Conservation (phyloP, 345 rosid species). For the Ricinus communis region DNA sequence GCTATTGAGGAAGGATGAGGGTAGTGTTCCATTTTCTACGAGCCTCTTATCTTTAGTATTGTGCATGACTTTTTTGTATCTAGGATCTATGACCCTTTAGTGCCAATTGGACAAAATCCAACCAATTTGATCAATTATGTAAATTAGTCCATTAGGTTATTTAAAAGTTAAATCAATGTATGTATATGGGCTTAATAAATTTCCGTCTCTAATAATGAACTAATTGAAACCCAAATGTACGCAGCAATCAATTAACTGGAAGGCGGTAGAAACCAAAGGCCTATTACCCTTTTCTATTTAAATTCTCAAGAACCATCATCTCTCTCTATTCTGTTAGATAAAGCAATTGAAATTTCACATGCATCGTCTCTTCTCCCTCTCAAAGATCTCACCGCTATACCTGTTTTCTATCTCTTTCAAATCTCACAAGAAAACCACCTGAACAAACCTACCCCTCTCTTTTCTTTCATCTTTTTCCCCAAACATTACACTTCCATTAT, state of each 20-base stretch:
- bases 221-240: not conserved
- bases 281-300: not conserved
- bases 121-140: no score
- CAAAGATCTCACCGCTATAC: conserved; percentile 11
- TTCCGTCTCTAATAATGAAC: no score
- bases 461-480: not conserved
- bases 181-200: not conserved
- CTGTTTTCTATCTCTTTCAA: conserved; percentile 10
- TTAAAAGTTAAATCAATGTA: no score
- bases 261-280: not conserved
- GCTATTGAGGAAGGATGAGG: conserved; percentile 25
- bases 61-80: not conserved
- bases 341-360: conserved; percentile 29
- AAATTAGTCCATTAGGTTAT: no score
- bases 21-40: conserved; percentile 15
- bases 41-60: conserved; percentile 8
- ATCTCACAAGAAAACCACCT: conserved; percentile 40
- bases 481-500: not conserved
- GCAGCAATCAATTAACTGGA: no score
- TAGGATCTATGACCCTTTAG: not conserved
- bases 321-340: not conserved
- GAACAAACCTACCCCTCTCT: not conserved
- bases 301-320: not conserved
- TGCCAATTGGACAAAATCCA: no score
- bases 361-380: conserved; percentile 34